phyloP scores from a whole-genome alignment of 768 basidiomycete species.

The Boletus pseudo-olivaceus region DNA sequence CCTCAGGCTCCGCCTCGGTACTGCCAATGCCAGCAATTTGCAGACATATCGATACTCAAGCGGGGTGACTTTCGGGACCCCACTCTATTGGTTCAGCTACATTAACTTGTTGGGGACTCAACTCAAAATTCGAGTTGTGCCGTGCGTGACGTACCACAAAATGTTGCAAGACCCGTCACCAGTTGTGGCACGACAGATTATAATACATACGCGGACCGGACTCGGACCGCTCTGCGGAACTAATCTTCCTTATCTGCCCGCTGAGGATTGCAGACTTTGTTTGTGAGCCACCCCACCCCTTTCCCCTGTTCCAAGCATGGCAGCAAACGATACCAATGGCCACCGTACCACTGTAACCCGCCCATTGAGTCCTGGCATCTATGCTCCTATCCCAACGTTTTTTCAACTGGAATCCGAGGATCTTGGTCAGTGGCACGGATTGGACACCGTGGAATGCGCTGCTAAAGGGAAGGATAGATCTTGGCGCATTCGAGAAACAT shows the following conservation, averaged over 20 bases:
- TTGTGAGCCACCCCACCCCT: no score
- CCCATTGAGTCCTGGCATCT: slow-evolving; percentile 71
- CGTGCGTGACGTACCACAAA: not conserved
- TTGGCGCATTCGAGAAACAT: slow-evolving; percentile 66
- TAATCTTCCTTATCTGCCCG: no score
- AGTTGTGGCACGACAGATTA: no score
- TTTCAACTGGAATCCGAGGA: slow-evolving; percentile 75
- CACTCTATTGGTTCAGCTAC: no score
- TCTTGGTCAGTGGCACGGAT: slow-evolving; percentile 54
- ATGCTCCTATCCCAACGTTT: slow-evolving; percentile 84
- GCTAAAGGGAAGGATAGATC: slow-evolving; percentile 38
- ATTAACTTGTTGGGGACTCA: no score
- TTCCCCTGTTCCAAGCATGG: slow-evolving; percentile 32
- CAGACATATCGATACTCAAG: no score
- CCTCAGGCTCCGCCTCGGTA: no score
- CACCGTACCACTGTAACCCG: slow-evolving; percentile 36
- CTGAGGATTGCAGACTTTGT: no score
- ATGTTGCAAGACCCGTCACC: no score
- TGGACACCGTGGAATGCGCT: not conserved
- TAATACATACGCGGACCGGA: slow-evolving; percentile 6
- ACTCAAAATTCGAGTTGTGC: no score
- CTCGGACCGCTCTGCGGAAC: slow-evolving; percentile 9
- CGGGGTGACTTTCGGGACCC: no score
- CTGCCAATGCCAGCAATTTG: no score
- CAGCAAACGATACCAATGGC: slow-evolving; percentile 28